Evolutionary conservation across 495 filamentous ascomycete species (phyloP).

Genomic region (Lophium mytilinum): DNA sequence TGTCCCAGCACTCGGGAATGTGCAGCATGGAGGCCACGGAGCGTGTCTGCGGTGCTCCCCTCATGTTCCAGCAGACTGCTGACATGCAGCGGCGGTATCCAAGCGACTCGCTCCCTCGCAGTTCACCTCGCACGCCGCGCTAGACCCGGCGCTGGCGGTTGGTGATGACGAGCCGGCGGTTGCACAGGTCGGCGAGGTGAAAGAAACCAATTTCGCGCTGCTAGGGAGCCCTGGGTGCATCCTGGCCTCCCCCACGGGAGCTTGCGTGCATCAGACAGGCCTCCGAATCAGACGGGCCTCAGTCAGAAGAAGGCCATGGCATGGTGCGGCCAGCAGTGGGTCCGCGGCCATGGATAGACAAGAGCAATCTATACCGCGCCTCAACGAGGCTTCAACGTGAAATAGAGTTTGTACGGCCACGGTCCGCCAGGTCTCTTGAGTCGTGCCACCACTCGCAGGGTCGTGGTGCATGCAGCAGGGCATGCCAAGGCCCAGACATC

Average conservation of each 20-base stretch:
- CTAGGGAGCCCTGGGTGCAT: neutral
- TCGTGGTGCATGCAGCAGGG: too few species aligned
- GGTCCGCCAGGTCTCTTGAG: neutral
- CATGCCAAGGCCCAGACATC: too few species aligned
- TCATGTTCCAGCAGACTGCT: neutral
- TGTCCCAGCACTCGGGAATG: conserved; percentile 20
- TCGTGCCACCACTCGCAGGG: too few species aligned
- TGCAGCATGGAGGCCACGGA: conserved; percentile 19
- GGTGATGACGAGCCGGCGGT: conserved; percentile 15
- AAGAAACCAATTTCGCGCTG: neutral
- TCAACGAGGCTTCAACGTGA: neutral
- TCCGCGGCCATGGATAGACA: neutral
- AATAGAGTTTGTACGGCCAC: neutral
- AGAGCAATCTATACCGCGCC: neutral
- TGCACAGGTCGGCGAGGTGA: conserved; percentile 2
- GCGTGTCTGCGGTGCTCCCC: conserved; percentile 4
- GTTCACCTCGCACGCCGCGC: neutral
- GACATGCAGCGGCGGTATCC: conserved; percentile 11
- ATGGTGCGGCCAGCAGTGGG: neutral
- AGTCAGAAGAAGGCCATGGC: neutral
- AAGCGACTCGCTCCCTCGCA: neutral
- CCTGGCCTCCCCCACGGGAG: neutral
- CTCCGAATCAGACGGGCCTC: neutral
- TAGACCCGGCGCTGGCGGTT: conserved; percentile 12
- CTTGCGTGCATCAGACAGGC: neutral